Conservation (phyloP, 176 grass and related monocot genomes). For the Oryza meyeriana region DNA sequence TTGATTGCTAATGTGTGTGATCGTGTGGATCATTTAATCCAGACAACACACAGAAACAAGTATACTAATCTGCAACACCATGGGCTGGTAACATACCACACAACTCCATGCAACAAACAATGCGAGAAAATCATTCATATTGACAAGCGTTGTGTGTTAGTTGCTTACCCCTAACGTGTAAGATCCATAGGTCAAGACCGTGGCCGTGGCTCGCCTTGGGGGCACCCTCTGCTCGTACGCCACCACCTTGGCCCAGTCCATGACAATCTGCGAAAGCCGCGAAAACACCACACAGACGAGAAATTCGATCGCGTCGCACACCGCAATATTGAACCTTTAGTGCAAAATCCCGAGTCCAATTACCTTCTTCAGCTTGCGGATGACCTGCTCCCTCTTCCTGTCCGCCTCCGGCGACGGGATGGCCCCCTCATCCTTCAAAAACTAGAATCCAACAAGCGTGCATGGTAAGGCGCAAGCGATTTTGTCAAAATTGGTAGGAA, state of each 20-base stretch:
- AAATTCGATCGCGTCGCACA: neutral
- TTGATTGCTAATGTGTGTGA: neutral
- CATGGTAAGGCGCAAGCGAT: neutral
- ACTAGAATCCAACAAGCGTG: neutral
- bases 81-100: neutral
- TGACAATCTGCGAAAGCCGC: constrained; percentile 48
- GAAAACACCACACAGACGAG: neutral
- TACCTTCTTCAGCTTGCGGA: constrained; percentile 63
- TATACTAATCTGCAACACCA: neutral
- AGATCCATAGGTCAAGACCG: constrained; percentile 61
- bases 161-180: constrained; percentile 69
- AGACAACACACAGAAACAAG: neutral
- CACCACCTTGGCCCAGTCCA: constrained; percentile 51
- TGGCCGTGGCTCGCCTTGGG: constrained; percentile 25
- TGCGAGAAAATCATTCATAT: neutral
- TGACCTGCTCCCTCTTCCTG: constrained; percentile 44
- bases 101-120: neutral
- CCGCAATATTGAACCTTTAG: neutral
- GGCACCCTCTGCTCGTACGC: constrained; percentile 41
- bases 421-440: constrained; percentile 40
- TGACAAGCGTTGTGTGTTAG: neutral
- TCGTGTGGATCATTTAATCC: neutral
- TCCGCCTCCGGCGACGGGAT: constrained; percentile 54
- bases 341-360: too few relatives aligned
- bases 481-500: neutral